Evolutionary conservation across 768 basidiomycete species (phyloP).

Genomic region (Lentinus tigrinus): DNA sequence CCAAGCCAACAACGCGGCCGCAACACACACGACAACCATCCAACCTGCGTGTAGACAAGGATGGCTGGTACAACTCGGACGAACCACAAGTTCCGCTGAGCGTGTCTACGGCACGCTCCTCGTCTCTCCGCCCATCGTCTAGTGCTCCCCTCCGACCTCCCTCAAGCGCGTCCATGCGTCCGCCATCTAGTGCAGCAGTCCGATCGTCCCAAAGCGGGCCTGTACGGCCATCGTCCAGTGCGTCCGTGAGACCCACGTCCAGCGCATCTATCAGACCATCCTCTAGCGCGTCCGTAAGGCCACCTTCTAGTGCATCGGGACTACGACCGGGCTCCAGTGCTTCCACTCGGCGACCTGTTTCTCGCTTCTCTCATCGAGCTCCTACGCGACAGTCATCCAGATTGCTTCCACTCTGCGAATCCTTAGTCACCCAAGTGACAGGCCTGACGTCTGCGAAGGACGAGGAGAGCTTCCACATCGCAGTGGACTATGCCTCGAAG

Average conservation of each 20-base stretch:
- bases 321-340: constrained; percentile 41
- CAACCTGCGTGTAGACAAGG: constrained; percentile 5
- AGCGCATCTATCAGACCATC: constrained; percentile 43
- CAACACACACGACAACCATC: background rate
- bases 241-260: constrained; percentile 27
- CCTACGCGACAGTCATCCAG: constrained; percentile 50
- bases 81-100: background rate
- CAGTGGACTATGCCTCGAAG: constrained; percentile 58
- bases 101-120: constrained; percentile 6
- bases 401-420: constrained; percentile 52
- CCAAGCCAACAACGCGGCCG: background rate
- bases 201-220: constrained; percentile 5
- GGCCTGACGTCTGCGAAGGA: constrained; percentile 45
- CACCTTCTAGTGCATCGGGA: constrained; percentile 48
- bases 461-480: constrained; percentile 44
- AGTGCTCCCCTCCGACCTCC: constrained; percentile 16
- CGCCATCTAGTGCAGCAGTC: background rate
- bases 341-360: constrained; percentile 28
- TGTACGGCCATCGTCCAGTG: constrained; percentile 29
- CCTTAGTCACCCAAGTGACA: constrained; percentile 54
- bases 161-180: constrained; percentile 12
- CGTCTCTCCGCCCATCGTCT: constrained; percentile 11
- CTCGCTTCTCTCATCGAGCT: constrained; percentile 46
- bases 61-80: constrained; percentile 14
- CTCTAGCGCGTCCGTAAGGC: constrained; percentile 37